Base-by-base conservation (phyloP, 495 filamentous ascomycete species). In the Pseudomonodictys pantanalensis region DNA sequence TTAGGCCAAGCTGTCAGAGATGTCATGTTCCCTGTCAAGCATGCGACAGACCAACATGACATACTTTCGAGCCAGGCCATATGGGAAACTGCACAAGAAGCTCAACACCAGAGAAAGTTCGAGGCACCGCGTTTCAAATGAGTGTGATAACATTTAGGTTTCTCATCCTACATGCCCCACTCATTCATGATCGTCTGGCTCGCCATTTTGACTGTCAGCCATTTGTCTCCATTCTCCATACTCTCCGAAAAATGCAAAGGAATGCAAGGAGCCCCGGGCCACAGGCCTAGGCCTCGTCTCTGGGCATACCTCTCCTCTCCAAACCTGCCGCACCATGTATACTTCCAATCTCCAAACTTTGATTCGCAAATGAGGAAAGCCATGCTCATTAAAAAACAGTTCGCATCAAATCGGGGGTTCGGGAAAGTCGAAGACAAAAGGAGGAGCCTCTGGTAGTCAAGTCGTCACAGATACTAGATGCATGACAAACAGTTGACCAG, bases 301-400 rank as follows among this genome's bases (percentile, higher is more conserved):
- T 59, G 44, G 29, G 25, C 22, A 22, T 3, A 25, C 22, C 45
- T 25, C 7, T 29, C 45, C 28, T 5, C n/a, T 5, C 23, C 45
- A 11, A 26, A 25, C 28, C 2, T 25, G 45, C n/a, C n/a, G n/a
- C n/a, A n/a, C n/a, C n/a, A n/a, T 7, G 45, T 26, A 11, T 48
- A 25, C n/a, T n/a, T 12, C 45, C 28, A 11, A 24, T 48, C 23
- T 48, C 23, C 23, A 48, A 26, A 25, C 45, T 29, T 49, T 3
- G 26, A 30, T n/a, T n/a, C 32, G 20, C 48, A 52, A 15, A 15
- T 15, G 12, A 15, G 3, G 18, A 44, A 46, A n/a, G n/a, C n/a
- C 57, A 66, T 62, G 58, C 63, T 62, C 63, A 66, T 66, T 62
- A 62, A 60, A 61, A 58, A 23, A 61, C 47, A 55, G 48, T 50